Conservation (phyloP, 768 basidiomycete genomes). For the Leccinum uliginosum region DNA sequence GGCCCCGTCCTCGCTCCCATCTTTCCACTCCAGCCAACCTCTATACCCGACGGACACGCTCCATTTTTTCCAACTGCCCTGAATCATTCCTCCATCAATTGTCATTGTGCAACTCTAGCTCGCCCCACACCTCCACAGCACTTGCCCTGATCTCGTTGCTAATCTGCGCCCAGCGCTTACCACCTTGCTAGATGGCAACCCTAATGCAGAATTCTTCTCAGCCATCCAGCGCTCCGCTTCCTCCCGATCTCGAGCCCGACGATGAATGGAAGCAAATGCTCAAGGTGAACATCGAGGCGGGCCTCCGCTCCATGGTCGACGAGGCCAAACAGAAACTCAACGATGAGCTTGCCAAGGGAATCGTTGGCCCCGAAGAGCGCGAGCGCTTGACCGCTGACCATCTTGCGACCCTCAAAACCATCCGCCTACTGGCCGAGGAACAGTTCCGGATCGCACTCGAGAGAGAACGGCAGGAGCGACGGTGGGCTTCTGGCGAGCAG, state of each 20-base stretch:
- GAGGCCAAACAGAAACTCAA: conserved; percentile 61
- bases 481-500: conserved; percentile 41
- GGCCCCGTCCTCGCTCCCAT: conserved; percentile 21
- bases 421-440: conserved; percentile 43
- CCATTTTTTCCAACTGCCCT: conserved; percentile 11
- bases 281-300: conserved; percentile 48
- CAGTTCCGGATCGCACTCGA: conserved; percentile 42
- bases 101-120: background rate
- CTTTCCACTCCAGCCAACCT: conserved; percentile 12
- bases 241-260: conserved; percentile 43
- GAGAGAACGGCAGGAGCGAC: conserved; percentile 47
- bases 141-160: background rate
- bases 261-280: conserved; percentile 50
- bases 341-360: conserved; percentile 42
- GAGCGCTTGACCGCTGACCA: conserved; percentile 39
- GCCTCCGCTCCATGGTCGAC: conserved; percentile 40
- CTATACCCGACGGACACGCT: conserved; percentile 14
- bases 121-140: background rate
- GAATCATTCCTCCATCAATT: conserved; percentile 5
- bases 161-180: conserved; percentile 5
- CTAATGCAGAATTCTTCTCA: conserved; percentile 16
- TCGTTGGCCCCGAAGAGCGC: conserved; percentile 31
- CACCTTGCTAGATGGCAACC: conserved; percentile 21
- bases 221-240: conserved; percentile 6
- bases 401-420: conserved; percentile 37